Base-by-base conservation (phyloP, 768 basidiomycete genomes). In the Lepiota brunneoincarnata region DNA sequence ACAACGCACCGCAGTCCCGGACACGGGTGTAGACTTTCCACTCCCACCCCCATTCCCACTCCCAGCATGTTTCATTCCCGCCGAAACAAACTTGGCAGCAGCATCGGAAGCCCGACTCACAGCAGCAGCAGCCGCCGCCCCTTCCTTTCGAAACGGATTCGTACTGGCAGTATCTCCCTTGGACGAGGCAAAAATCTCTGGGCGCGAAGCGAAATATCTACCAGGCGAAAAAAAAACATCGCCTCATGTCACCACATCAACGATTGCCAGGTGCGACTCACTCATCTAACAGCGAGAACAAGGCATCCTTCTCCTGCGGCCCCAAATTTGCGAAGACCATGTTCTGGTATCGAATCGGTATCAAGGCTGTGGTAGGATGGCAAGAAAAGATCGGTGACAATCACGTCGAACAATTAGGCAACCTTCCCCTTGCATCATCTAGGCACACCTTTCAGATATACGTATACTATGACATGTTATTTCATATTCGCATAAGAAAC, bases 261-360 rank as follows among this genome's bases (percentile, higher is more conserved):
- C 31, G 50, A 31, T 36, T 31, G 20, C 47, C 14, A n/a, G 49
- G n/a, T 42, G 21, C 11, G 28, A 68, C 76, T 70, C 67, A 91
- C 90, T 92, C 90, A 65, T 92, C 90, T 34, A 92, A 73, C 20
- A 92, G 78, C 26, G 79, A 75, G 63, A 92, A 92, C 69, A 92
- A 91, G 12, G 90, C 89, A 51, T 87, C 80, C 67, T 91, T 91
- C 67, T 92, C 90, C 58, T 83, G 71, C 47, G 69, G 56, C 17
- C 80, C 73, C 42, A 92, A 77, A 59, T 79, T 85, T 51, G 87
- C 65, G 63, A 92, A 92, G 38, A 86, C 86, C 89, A 90, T 90
- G 3, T 12, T 43, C n/a, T 9, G 14, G n/a, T 24, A 28, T 42
- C 23, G 21, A 36, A 12, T 50, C 9, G 26, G 31, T 31, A 10